These are phyloP conservation scores for Aureobasidium leucospermi DNA, from an alignment of 2,329 filamentous ascomycete genomes.

Conservation along the genomic window DNA sequence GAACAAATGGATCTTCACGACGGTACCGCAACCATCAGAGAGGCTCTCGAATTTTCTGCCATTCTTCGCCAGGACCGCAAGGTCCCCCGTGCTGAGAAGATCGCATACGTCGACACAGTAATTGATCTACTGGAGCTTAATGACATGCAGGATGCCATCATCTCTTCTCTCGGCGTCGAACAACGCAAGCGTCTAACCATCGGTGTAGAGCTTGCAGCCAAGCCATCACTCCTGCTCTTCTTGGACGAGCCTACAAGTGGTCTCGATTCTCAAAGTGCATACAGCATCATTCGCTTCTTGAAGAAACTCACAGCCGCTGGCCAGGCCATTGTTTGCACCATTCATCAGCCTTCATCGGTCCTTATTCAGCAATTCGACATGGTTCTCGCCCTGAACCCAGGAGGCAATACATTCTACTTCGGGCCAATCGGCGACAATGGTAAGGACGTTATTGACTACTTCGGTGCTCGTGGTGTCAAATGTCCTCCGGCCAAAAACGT, in stretches of 20 bases:
- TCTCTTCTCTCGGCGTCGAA: conserved; percentile 59
- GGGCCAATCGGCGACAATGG: conserved; percentile 64
- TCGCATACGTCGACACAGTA: conserved; percentile 59
- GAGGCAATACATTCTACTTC: conserved; percentile 67
- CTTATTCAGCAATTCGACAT: conserved; percentile 68
- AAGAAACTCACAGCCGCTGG: conserved; percentile 60
- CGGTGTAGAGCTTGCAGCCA: conserved; percentile 64
- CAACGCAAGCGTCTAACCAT: conserved; percentile 67
- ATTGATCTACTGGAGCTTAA: conserved; percentile 58
- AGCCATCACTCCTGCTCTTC: conserved; percentile 61
- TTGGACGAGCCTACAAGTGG: conserved; percentile 66
- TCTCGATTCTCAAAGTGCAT: conserved; percentile 62
- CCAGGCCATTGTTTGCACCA: conserved; percentile 67
- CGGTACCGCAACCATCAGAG: conserved; percentile 57
- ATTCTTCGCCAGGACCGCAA: conserved; percentile 53
- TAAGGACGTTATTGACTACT: conserved; percentile 58
- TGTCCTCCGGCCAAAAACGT: conserved; percentile 62
- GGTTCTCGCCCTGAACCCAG: conserved; percentile 61
- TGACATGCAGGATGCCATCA: conserved; percentile 60
- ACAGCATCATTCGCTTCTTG: conserved; percentile 60
- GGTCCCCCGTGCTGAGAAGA: conserved; percentile 52
- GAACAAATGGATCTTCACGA: conserved; percentile 68
- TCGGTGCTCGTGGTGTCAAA: conserved; percentile 55
- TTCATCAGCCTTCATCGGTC: conserved; percentile 63
- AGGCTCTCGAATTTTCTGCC: conserved; percentile 63